Evolutionary conservation across 441 rosid species (phyloP).

Genomic region (Mallotus japonicus): DNA sequence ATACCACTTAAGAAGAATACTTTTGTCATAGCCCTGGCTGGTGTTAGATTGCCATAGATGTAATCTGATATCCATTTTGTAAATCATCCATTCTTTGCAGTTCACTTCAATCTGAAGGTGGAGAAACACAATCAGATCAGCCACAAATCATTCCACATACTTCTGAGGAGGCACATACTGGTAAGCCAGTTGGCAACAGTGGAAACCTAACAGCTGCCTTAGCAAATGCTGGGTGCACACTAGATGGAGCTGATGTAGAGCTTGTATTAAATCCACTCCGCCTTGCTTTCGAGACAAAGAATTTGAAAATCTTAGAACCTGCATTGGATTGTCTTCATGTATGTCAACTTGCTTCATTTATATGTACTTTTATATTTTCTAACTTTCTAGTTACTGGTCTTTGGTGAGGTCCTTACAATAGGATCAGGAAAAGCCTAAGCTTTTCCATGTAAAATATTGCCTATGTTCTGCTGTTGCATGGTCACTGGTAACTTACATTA

Average conservation of each 20-base stretch:
- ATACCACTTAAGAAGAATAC: conserved; percentile 1
- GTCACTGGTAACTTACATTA: conserved; percentile 19
- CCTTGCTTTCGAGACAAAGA: conserved; percentile 93
- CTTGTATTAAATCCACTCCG: conserved; percentile 90
- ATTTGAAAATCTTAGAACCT: conserved; percentile 79
- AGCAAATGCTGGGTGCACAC: conserved; percentile 82
- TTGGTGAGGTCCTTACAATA: not conserved
- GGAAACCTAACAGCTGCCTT: conserved; percentile 58
- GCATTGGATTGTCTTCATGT: conserved; percentile 99
- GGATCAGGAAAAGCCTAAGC: conserved; percentile 7
- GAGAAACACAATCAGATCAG: conserved; percentile 44
- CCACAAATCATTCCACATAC: conserved; percentile 29
- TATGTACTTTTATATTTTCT: conserved; percentile 4
- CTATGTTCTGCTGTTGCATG: not conserved
- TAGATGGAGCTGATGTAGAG: conserved; percentile 81
- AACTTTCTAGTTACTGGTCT: not conserved
- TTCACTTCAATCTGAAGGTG: conserved; percentile 59
- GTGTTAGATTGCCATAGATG: conserved; percentile 9
- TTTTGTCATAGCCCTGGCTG: not conserved
- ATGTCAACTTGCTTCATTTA: conserved; percentile 30
- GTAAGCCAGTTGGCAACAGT: conserved; percentile 35
- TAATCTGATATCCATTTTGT: not conserved
- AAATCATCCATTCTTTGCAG: conserved; percentile 35
- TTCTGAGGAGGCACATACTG: conserved; percentile 42
- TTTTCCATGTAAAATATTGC: conserved; percentile 11